A percentile compares a stretch with the other conserved stretches of the same genome.
phyloP scores from a whole-genome alignment of 768 basidiomycete genomes.

The Lanmaoa pseudosensibilis region DNA sequence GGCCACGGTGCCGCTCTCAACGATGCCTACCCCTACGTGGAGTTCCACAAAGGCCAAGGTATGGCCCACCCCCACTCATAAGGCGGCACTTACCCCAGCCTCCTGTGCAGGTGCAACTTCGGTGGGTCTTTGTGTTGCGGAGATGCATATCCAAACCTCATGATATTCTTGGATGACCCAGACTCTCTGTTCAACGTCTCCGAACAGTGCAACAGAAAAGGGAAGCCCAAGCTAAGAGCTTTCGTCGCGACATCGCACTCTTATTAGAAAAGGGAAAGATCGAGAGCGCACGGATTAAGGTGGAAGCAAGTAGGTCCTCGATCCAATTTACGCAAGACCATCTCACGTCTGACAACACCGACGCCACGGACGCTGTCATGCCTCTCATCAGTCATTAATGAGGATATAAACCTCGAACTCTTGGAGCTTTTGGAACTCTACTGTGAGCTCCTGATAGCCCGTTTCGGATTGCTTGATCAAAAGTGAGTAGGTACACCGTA shows the following conservation, averaged over 20 bases:
- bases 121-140: constrained; percentile 31
- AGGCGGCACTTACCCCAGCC: constrained; percentile 2
- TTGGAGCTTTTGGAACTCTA: constrained; percentile 93
- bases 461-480: constrained; percentile 90
- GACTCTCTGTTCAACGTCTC: constrained; percentile 81
- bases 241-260: constrained; percentile 79
- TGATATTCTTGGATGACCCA: constrained; percentile 31
- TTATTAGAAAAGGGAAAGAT: constrained; percentile 76
- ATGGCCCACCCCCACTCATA: background rate
- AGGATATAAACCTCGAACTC: constrained; percentile 83
- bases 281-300: constrained; percentile 83
- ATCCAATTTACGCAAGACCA: background rate
- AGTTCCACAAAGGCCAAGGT: constrained; percentile 65
- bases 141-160: background rate
- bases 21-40: constrained; percentile 45
- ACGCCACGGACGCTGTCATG: constrained; percentile 8
- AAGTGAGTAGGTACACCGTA: constrained; percentile 50
- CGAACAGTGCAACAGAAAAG: constrained; percentile 91
- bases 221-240: constrained; percentile 72
- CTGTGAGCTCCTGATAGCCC: constrained; percentile 87
- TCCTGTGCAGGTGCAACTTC: constrained; percentile 45
- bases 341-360: constrained; percentile 19
- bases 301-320: constrained; percentile 68
- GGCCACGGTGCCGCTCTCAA: background rate
- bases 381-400: constrained; percentile 64